Percentiles rank a stretch among this genome's conserved stretches.
Evolutionary conservation across 139 green algal species (phyloP).

Genomic region (Ettlia oleoabundans): DNA sequence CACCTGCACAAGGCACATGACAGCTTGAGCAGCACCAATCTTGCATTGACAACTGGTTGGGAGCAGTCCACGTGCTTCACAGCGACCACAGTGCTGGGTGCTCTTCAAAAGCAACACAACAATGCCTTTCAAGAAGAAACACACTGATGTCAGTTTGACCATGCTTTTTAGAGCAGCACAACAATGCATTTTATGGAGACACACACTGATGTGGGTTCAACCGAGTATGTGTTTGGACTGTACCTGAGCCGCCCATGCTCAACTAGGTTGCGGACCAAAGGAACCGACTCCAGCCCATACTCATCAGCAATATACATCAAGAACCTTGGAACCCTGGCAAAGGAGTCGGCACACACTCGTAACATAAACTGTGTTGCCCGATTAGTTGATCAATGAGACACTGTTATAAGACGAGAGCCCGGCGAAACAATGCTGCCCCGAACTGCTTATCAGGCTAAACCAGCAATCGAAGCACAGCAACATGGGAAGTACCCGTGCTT

Average conservation of each 20-base stretch:
- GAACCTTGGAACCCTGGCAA: constrained; percentile 60
- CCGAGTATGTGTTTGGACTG: too few relatives aligned
- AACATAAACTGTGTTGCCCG: too few relatives aligned
- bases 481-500: too few relatives aligned
- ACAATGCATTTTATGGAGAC: background rate
- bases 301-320: constrained; percentile 65
- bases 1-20: constrained; percentile 4
- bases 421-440: background rate
- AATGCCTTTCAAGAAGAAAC: too few relatives aligned
- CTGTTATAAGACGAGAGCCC: background rate
- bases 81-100: too few relatives aligned
- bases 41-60: too few relatives aligned
- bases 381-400: background rate
- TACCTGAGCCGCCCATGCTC: constrained; percentile 66
- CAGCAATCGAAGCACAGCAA: background rate
- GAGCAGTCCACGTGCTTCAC: too few relatives aligned
- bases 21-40: too few relatives aligned
- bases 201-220: background rate
- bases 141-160: background rate
- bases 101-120: too few relatives aligned
- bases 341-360: too few relatives aligned
- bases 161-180: background rate
- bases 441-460: background rate
- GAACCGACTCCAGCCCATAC: constrained; percentile 20
- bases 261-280: constrained; percentile 64